A percentile compares a stretch with the other conserved stretches of the same genome.
Conservation (phyloP, 2,329 filamentous ascomycete genomes). For the Colletotrichum neosansevieriae region DNA sequence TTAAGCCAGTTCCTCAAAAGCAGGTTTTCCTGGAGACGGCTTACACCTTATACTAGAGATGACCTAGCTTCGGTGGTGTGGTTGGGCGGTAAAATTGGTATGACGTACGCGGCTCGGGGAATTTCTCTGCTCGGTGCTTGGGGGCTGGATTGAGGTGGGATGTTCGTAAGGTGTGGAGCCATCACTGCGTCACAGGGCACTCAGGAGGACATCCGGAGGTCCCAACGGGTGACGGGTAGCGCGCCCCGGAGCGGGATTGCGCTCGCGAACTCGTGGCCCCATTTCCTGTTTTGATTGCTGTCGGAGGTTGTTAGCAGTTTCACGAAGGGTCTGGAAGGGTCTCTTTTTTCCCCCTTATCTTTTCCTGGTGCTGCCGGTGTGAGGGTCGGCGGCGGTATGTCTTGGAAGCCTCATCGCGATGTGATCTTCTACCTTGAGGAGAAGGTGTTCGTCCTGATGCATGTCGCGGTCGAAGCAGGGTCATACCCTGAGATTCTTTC, state of each 20-base stretch:
- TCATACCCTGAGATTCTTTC: neutral
- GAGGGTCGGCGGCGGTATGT: constrained; percentile 2
- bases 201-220: neutral
- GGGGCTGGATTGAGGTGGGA: constrained; percentile 13
- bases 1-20: constrained; percentile 10
- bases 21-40: constrained; percentile 30
- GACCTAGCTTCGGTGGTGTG: constrained; percentile 27
- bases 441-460: constrained; percentile 10
- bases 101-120: constrained; percentile 38
- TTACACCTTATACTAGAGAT: too few relatives aligned
- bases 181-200: constrained; percentile 31
- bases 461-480: constrained; percentile 22
- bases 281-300: constrained; percentile 1
- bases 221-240: constrained; percentile 24
- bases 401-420: constrained; percentile 7
- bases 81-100: neutral
- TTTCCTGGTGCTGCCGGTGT: neutral
- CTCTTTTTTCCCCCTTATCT: neutral
- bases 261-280: constrained; percentile 3
- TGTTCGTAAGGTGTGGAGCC: constrained; percentile 22
- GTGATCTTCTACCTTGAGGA: neutral
- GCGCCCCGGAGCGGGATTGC: constrained; percentile 25
- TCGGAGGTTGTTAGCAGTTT: constrained; percentile 10
- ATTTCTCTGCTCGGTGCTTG: constrained; percentile 9
- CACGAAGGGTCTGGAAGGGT: constrained; percentile 32